These are phyloP conservation scores for Trichophyton rubrum DNA, from an alignment of 2,329 filamentous ascomycete species.

Conservation along the genomic window DNA sequence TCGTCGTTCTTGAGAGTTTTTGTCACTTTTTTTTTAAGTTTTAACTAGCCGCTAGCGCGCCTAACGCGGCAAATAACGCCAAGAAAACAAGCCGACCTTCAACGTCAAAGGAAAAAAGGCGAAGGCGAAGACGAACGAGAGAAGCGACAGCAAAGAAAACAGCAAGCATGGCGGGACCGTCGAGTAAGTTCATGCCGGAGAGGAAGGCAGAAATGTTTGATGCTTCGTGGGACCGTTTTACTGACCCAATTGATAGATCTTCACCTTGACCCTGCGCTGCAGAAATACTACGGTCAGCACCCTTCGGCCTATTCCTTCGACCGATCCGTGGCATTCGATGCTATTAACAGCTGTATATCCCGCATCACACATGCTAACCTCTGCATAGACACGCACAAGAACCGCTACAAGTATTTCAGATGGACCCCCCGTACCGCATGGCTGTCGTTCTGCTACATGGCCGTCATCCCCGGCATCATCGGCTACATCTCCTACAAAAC, in stretches of 20 bases:
- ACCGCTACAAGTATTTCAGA: constrained; percentile 88
- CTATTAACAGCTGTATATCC: not conserved
- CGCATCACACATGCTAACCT: not conserved
- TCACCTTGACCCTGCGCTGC: constrained; percentile 33
- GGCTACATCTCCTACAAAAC: constrained; percentile 64
- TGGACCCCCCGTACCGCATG: constrained; percentile 77
- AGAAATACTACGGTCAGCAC: constrained; percentile 40
- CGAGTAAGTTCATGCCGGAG: constrained; percentile 4
- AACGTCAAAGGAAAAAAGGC: not conserved
- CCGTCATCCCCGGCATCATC: constrained; percentile 57
- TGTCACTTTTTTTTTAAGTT: too few relatives aligned
- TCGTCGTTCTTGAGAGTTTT: too few relatives aligned
- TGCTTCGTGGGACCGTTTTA: not conserved
- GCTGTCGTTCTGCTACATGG: constrained; percentile 64
- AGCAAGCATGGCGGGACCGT: constrained; percentile 10
- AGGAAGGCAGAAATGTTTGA: not conserved
- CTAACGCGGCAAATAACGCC: not conserved
- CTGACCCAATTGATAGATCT: constrained; percentile 19
- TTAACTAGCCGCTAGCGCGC: not conserved
- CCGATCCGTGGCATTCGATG: not conserved
- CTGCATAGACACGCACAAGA: constrained; percentile 63
- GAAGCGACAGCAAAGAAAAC: not conserved
- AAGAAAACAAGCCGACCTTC: not conserved
- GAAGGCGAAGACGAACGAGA: not conserved
- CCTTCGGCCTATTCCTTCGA: constrained; percentile 6